A percentile compares a stretch with the other conserved stretches of the same genome.
These are phyloP conservation scores for Zanthoxylum bungeanum DNA, from an alignment of 345 rosid species.

Conservation along the genomic window DNA sequence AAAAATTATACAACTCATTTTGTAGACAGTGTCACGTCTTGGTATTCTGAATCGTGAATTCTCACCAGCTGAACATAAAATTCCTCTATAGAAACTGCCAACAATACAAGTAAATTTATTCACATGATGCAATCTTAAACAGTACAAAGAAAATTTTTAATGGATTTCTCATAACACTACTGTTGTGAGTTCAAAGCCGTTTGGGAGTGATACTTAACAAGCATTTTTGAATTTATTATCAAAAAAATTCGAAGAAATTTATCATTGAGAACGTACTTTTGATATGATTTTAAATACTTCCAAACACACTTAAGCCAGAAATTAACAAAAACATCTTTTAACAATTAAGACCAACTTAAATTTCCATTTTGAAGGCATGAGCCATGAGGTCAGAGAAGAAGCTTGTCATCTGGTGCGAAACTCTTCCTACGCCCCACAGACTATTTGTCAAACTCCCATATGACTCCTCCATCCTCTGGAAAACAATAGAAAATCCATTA, in stretches of 20 bases:
- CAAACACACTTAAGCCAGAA: not conserved
- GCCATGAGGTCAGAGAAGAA: not conserved
- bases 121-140: not conserved
- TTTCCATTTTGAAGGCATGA: not conserved
- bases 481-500: slow-evolving; percentile 16
- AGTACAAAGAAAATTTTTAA: not conserved
- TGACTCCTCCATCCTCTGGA: slow-evolving; percentile 57
- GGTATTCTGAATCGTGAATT: not conserved
- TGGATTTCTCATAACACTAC: not conserved
- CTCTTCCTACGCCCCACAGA: not conserved
- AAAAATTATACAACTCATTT: not conserved
- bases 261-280: no score
- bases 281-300: no score
- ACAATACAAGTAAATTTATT: not conserved
- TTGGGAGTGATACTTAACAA: no score
- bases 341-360: not conserved
- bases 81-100: not conserved
- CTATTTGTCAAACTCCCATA: slow-evolving; percentile 63
- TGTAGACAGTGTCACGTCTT: not conserved
- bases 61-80: not conserved
- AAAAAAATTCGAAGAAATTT: no score
- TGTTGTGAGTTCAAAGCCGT: no score
- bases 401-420: not conserved
- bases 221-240: no score
- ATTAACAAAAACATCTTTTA: no score